Evolutionary conservation across 1,284 basidiomycete genomes (phyloP).

Genomic region (Albatrellus sp.): DNA sequence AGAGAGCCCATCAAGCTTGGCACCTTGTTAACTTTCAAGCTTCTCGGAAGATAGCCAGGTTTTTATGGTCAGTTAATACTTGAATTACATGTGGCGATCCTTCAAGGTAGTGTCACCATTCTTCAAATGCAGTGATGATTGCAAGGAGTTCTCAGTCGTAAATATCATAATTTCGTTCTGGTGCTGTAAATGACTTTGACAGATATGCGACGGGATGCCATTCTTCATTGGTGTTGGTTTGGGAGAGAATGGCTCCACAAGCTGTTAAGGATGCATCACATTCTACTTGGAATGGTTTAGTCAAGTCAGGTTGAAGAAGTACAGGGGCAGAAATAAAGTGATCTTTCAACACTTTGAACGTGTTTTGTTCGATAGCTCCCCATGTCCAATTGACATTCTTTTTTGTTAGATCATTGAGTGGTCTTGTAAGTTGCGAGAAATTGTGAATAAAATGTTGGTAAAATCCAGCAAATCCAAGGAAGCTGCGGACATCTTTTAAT

Average conservation of each 20-base stretch:
- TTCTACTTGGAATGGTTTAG: not conserved
- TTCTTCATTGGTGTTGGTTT: not conserved
- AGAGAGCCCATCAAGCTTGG: conserved; percentile 23
- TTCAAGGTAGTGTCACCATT: conserved; percentile 14
- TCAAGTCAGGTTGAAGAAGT: conserved; percentile 6
- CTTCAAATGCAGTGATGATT: conserved; percentile 6
- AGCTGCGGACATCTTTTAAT: conserved; percentile 10
- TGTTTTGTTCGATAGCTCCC: conserved; percentile 1
- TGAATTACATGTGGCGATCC: conserved; percentile 12
- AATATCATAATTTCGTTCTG: conserved; percentile 15
- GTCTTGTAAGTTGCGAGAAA: not conserved
- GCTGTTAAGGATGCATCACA: conserved; percentile 3
- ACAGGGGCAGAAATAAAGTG: conserved; percentile 18
- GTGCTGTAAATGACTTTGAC: conserved; percentile 1
- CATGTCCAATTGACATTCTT: conserved; percentile 7
- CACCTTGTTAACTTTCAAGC: conserved; percentile 19
- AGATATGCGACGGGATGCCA: conserved; percentile 7
- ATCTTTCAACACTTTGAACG: conserved; percentile 17
- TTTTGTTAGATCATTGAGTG: conserved; percentile 2
- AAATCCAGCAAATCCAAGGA: conserved; percentile 12
- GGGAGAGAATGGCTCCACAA: conserved; percentile 1
- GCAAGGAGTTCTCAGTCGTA: conserved; percentile 14
- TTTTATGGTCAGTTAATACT: conserved; percentile 21
- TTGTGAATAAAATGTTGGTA: too few species aligned
- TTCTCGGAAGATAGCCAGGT: conserved; percentile 17